Evolutionary conservation across 1,284 basidiomycete species (phyloP).

Genomic region (Gomphus bonarii): DNA sequence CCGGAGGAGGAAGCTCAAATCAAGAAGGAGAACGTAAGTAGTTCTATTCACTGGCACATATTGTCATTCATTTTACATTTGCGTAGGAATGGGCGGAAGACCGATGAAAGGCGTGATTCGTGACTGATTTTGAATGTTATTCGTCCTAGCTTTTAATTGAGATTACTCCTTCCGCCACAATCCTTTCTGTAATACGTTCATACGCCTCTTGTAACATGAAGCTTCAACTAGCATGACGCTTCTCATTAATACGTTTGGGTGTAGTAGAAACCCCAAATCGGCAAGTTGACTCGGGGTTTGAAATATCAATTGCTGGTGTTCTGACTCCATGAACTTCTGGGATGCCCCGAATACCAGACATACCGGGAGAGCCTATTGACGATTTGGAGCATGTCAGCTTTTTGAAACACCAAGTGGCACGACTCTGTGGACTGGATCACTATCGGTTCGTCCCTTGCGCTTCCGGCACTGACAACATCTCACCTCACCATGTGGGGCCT

Average conservation of each 20-base stretch:
- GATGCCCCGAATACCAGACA: conserved; percentile 47
- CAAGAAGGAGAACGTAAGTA: conserved; percentile 95
- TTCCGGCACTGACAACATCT: background rate
- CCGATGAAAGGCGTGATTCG: conserved; percentile 37
- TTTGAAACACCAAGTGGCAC: conserved; percentile 50
- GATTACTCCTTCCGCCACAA: background rate
- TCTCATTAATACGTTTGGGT: background rate
- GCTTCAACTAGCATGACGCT: background rate
- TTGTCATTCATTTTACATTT: conserved; percentile 13
- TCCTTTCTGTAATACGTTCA: background rate
- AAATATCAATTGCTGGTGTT: background rate
- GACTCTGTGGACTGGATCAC: conserved; percentile 52
- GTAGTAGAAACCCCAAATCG: too few relatives aligned
- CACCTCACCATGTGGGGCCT: background rate
- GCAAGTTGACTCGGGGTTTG: background rate
- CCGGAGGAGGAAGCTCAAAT: conserved; percentile 99
- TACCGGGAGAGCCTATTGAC: conserved; percentile 47
- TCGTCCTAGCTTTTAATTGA: conserved; percentile 15
- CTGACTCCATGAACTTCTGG: background rate
- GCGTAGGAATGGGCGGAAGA: conserved; percentile 83
- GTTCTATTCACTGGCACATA: background rate
- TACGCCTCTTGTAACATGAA: background rate
- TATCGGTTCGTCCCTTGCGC: conserved; percentile 32
- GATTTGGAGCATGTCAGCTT: conserved; percentile 47
- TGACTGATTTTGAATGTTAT: conserved; percentile 11